Evolutionary conservation across 2,329 filamentous ascomycete genomes (phyloP), one percentile per base, ranked within the genome.

Genomic region (Esteya vermicola): DNA sequence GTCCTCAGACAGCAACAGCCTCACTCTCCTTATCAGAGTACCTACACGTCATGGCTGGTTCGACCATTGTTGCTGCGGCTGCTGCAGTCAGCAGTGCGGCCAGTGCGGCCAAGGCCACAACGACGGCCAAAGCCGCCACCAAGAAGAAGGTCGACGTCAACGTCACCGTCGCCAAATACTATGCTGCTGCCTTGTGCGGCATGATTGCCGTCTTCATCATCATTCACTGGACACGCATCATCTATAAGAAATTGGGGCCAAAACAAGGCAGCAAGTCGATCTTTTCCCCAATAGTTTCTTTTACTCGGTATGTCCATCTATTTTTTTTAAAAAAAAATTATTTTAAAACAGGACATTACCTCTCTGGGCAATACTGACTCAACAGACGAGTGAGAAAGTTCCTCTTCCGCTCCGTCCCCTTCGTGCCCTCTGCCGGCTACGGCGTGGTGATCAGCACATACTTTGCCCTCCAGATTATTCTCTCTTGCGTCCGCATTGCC

Each of bases 71-170:
- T n/a, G n/a, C n/a, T n/a, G n/a, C n/a, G n/a, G n/a, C n/a, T n/a
- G n/a, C n/a, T n/a, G n/a, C n/a, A n/a, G n/a, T n/a, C n/a, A n/a
- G n/a, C n/a, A n/a, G n/a, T n/a, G n/a, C n/a, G n/a, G n/a, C n/a
- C n/a, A n/a, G n/a, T n/a, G n/a, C n/a, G n/a, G n/a, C n/a, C n/a
- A n/a, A n/a, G n/a, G n/a, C n/a, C n/a, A n/a, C n/a, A n/a, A n/a
- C n/a, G n/a, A n/a, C n/a, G n/a, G n/a, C n/a, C n/a, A n/a, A n/a
- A n/a, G n/a, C n/a, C n/a, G n/a, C n/a, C n/a, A n/a, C n/a, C n/a
- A 34, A 39, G 37, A 39, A 33, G 21, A 34, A 28, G 19, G 18
- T 23, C 4, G 39, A 41, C 22, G 26, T 5, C 7, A 41, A 41
- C 28, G 10, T 31, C 3, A 25, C 14, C 1, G 10, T 36, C 16